phyloP scores from a whole-genome alignment of 805 yeast species.

The Kazachstania africana region DNA sequence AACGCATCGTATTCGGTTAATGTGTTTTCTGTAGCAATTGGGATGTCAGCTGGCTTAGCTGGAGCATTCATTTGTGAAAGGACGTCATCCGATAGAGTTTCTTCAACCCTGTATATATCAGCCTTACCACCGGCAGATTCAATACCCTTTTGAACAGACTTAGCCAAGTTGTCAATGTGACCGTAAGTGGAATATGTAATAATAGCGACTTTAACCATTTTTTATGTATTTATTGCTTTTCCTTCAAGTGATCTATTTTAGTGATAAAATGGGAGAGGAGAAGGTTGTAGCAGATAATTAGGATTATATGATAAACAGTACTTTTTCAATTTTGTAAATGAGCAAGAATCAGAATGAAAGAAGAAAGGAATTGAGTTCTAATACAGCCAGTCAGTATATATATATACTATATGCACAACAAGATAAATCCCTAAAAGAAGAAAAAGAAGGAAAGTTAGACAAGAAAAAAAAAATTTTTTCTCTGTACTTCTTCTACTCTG shows the following conservation, averaged over 20 bases:
- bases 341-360: no score
- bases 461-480: no score
- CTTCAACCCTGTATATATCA: slow-evolving; percentile 64
- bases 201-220: slow-evolving; percentile 33
- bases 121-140: slow-evolving; percentile 60
- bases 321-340: no score
- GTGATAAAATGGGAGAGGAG: background rate
- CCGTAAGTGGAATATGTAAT: slow-evolving; percentile 70
- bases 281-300: background rate
- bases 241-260: background rate
- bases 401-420: no score
- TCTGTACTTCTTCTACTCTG: no score
- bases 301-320: no score
- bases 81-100: slow-evolving; percentile 56
- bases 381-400: no score
- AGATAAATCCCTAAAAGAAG: no score
- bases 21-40: slow-evolving; percentile 46
- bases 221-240: background rate
- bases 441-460: no score
- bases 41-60: slow-evolving; percentile 43
- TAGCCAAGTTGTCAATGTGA: slow-evolving; percentile 61
- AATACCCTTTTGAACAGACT: slow-evolving; percentile 56
- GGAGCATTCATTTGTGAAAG: slow-evolving; percentile 52
- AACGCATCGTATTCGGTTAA: slow-evolving; percentile 59
- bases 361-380: no score